Percentiles rank a stretch among this genome's conserved stretches.
These are phyloP conservation scores for Neonectria sp. DNA, from an alignment of 2,329 filamentous ascomycete genomes.

Conservation along the genomic window DNA sequence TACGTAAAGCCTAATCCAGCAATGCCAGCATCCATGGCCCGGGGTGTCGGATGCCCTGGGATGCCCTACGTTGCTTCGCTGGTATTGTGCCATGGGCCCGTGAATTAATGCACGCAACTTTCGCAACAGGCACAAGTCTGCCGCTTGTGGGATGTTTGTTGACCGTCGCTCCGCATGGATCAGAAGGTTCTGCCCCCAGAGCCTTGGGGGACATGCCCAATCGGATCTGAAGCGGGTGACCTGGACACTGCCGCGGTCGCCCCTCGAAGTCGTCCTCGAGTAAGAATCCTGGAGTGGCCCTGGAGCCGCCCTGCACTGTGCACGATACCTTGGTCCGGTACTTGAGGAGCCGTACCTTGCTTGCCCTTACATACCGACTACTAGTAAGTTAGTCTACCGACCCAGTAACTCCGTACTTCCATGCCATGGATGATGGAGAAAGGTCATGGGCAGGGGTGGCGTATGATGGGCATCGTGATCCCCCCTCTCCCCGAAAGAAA, in stretches of 20 bases:
- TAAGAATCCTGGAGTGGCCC: background rate
- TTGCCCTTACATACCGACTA: slow-evolving; percentile 20
- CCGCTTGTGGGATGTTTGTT: slow-evolving; percentile 47
- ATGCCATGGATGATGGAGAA: slow-evolving; percentile 3
- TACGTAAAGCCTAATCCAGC: slow-evolving; percentile 2
- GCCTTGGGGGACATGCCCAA: slow-evolving; percentile 38
- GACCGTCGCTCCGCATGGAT: slow-evolving; percentile 40
- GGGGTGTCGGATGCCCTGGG: slow-evolving; percentile 21
- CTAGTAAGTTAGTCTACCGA: background rate
- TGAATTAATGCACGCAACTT: slow-evolving; percentile 48
- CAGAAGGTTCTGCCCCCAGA: slow-evolving; percentile 42
- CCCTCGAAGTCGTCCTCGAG: slow-evolving; percentile 21
- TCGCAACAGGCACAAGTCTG: slow-evolving; percentile 48
- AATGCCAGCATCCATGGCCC: slow-evolving; percentile 21
- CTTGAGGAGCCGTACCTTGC: slow-evolving; percentile 24
- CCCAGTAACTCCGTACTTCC: slow-evolving; percentile 1
- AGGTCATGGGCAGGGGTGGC: background rate
- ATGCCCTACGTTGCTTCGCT: slow-evolving; percentile 27
- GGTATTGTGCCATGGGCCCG: slow-evolving; percentile 38
- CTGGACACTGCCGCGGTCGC: slow-evolving; percentile 34
- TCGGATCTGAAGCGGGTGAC: slow-evolving; percentile 44
- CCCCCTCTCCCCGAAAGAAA: background rate
- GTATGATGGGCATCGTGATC: slow-evolving; percentile 8
- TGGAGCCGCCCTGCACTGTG: slow-evolving; percentile 44
- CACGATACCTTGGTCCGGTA: slow-evolving; percentile 33